Base-by-base conservation (phyloP, 495 filamentous ascomycete species). In the Saxophila tyrrhenica region DNA sequence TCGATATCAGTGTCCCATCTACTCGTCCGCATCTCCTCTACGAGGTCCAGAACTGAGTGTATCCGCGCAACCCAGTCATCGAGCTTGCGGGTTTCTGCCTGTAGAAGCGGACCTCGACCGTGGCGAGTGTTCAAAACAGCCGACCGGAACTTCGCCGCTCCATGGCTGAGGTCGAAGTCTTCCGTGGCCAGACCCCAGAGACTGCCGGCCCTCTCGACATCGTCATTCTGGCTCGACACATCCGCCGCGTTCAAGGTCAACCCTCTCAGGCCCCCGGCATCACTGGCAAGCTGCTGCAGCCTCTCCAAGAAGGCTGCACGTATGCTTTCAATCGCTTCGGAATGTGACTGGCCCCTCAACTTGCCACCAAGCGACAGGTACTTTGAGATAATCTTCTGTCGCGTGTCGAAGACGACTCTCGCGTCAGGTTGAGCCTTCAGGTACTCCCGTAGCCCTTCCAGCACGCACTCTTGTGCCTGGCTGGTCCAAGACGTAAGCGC, bases 1-100 rank as follows among this genome's bases (percentile, higher is more conserved):
- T 92, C 83, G 15, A 87, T 68, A 29, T 88, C 78, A 53, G 90
- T 85, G 21, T 85, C 81, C 85, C 89, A 94, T 51, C 77, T 78
- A 25, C 78, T 75, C 11, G 78, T 75, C 53, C 74, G 79, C 42
- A 96, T 72, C 20, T 79, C 76, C 24, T 83, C 78, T 25, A 94
- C 78, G 13, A 82, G 73, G 15, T 70, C 68, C 11, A 73, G 74
- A 1, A 83, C 73, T 44, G 77, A 75, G 48, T 81, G 71, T 16
- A 94, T 78, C 2, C 78, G 72, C 9, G 69, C 65, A 22, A 80
- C 73, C 87, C 89, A 97, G 1, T 69, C 69, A 52, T 79, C 72
- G 63, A 89, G 95, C 35, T 68, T 70, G 11, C 68, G 66, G 9
- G 85, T 68, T 1, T 79, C 75, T 51, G 66, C 63, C n/a, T 76